Conservation (phyloP, 495 filamentous ascomycete species). For the Geopyxis carbonaria region DNA sequence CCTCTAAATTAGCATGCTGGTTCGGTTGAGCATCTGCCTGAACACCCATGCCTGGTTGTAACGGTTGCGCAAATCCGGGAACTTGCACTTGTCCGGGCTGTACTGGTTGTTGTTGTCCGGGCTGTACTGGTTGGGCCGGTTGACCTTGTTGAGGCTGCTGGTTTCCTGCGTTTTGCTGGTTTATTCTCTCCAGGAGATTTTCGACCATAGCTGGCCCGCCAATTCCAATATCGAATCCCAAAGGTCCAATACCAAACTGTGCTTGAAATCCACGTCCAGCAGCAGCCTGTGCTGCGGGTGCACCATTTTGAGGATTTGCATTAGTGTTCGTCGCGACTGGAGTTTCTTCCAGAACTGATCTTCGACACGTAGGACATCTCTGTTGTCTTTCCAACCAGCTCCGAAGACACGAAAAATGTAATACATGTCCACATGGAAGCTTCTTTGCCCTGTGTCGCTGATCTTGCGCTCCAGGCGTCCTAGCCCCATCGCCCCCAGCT, state of each 20-base stretch:
- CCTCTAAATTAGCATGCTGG: background rate
- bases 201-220: slow-evolving; percentile 39
- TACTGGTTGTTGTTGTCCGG: too few species aligned
- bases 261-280: slow-evolving; percentile 17
- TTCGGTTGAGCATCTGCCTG: too few species aligned
- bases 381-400: slow-evolving; percentile 98
- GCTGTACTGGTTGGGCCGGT: too few species aligned
- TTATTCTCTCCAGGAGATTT: slow-evolving; percentile 30
- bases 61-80: too few species aligned
- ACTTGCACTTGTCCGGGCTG: too few species aligned
- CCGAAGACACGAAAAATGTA: slow-evolving; percentile 84
- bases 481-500: slow-evolving; percentile 26
- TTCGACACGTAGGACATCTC: slow-evolving; percentile 85
- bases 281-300: slow-evolving; percentile 1
- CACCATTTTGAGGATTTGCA: slow-evolving; percentile 8
- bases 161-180: slow-evolving; percentile 29
- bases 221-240: slow-evolving; percentile 42
- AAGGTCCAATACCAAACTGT: slow-evolving; percentile 19
- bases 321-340: slow-evolving; percentile 24
- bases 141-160: slow-evolving; percentile 18
- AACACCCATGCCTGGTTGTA: too few species aligned
- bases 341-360: slow-evolving; percentile 44
- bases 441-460: slow-evolving; percentile 85
- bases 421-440: slow-evolving; percentile 84
- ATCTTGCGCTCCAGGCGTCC: slow-evolving; percentile 33